A percentile compares a stretch with the other conserved stretches of the same genome.
Evolutionary conservation across 2,329 filamentous ascomycete species (phyloP).

Genomic region (Fusarium longipes): DNA sequence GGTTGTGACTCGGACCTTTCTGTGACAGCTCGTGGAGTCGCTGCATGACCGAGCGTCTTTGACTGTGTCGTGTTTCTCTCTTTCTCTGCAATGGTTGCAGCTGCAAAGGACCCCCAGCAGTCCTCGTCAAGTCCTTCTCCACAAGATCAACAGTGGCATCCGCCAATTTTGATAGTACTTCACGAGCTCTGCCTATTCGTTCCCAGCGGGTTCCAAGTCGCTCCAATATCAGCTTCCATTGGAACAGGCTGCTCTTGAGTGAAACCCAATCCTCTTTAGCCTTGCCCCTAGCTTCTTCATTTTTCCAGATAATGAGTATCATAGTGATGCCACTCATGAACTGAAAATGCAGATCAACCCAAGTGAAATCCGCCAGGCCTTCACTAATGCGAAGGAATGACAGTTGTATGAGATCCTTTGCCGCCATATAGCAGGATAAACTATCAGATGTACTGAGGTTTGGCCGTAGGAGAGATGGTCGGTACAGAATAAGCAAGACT

Average conservation of each 20-base stretch:
- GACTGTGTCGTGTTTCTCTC: neutral
- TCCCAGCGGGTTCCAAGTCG: conserved; percentile 3
- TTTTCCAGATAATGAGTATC: conserved; percentile 12
- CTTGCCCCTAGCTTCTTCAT: neutral
- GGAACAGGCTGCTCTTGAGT: neutral
- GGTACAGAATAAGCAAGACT: conserved; percentile 12
- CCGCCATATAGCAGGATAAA: conserved; percentile 1
- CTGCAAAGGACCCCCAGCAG: neutral
- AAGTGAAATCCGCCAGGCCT: conserved; percentile 10
- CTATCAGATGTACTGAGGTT: neutral
- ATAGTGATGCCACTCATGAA: conserved; percentile 23
- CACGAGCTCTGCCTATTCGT: neutral
- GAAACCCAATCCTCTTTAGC: conserved; percentile 14
- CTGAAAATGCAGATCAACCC: conserved; percentile 15
- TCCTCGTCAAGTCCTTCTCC: neutral
- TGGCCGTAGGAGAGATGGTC: neutral
- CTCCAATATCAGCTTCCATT: conserved; percentile 6
- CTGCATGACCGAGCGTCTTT: conserved; percentile 3
- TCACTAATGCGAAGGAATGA: conserved; percentile 15
- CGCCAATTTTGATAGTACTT: conserved; percentile 8
- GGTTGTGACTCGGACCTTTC: neutral
- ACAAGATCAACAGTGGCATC: conserved; percentile 17
- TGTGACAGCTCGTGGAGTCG: neutral
- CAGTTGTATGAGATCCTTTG: conserved; percentile 14
- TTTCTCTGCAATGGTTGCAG: neutral